Conservation (phyloP, 441 rosid genomes). For the Populus hybrid region DNA sequence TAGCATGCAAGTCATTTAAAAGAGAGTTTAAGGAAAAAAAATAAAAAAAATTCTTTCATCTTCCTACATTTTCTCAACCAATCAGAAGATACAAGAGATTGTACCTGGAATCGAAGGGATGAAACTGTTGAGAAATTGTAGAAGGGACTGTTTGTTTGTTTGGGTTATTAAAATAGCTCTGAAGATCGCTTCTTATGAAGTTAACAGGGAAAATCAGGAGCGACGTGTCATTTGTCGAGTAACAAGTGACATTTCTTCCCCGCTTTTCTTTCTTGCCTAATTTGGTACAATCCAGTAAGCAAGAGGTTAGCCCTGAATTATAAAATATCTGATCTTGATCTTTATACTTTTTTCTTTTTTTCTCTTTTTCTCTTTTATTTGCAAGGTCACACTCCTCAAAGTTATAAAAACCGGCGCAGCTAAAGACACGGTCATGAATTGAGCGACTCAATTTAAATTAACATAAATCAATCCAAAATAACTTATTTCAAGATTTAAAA, state of each 20-base stretch:
- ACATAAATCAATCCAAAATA: too few species aligned
- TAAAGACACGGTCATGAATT: too few species aligned
- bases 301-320: background rate
- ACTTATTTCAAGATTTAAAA: too few species aligned
- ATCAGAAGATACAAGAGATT: background rate
- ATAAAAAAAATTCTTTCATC: background rate
- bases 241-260: background rate
- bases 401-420: too few species aligned
- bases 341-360: background rate
- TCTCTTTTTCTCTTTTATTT: too few species aligned
- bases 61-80: background rate
- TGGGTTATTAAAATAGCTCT: background rate
- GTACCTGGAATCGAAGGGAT: background rate
- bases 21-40: background rate
- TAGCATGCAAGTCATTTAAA: background rate
- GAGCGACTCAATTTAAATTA: too few species aligned
- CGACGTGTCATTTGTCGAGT: background rate
- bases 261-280: background rate
- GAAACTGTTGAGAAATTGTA: background rate
- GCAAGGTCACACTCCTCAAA: too few species aligned
- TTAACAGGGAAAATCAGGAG: background rate
- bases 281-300: background rate
- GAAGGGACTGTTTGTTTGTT: background rate
- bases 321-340: background rate
- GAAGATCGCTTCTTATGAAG: background rate